A percentile compares a stretch with the other conserved stretches of the same genome.
Conservation (phyloP, 1,139 yeast genomes). For the Lodderomyces margitis region DNA sequence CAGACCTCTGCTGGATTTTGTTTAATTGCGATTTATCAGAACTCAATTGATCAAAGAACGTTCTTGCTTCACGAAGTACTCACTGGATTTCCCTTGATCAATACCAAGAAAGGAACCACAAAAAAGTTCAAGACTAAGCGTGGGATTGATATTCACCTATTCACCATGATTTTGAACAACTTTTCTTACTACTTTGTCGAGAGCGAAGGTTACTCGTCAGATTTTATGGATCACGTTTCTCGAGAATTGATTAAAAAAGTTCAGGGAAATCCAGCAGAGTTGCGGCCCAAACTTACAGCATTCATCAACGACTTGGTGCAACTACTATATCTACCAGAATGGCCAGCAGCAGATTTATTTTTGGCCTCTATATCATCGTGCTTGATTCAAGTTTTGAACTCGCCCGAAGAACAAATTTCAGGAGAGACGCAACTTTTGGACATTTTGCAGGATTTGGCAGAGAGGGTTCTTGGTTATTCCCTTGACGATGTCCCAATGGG, state of each 20-base stretch:
- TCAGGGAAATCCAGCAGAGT: constrained; percentile 1
- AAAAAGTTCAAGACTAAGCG: constrained; percentile 42
- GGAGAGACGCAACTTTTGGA: constrained; percentile 14
- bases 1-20: constrained; percentile 11
- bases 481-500: neutral
- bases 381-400: constrained; percentile 6
- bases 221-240: constrained; percentile 8
- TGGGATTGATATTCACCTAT: constrained; percentile 49
- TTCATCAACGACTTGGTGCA: constrained; percentile 55
- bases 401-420: constrained; percentile 5
- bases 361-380: constrained; percentile 6
- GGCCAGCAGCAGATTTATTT: constrained; percentile 51
- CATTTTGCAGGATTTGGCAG: constrained; percentile 3
- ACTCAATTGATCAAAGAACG: constrained; percentile 46
- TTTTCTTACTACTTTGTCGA: neutral
- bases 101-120: constrained; percentile 40
- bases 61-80: constrained; percentile 62
- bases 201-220: constrained; percentile 1
- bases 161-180: constrained; percentile 41
- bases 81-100: constrained; percentile 48
- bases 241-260: constrained; percentile 6
- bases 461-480: neutral
- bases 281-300: constrained; percentile 37
- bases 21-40: constrained; percentile 36
- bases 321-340: constrained; percentile 54